phyloP scores from a whole-genome alignment of 768 basidiomycete species.

The Pulveroboletus ravenelii region DNA sequence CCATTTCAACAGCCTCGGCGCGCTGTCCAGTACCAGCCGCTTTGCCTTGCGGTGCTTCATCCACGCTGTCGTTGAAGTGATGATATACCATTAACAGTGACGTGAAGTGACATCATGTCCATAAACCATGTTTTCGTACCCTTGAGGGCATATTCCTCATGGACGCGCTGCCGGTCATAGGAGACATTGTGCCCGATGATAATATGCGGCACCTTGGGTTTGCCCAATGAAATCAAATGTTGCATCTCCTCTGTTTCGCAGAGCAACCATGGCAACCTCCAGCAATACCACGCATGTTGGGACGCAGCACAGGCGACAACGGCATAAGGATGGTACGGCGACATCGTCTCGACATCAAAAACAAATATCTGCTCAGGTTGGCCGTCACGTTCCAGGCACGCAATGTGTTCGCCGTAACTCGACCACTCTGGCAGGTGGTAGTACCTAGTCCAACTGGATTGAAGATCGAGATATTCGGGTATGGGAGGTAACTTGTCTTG shows the following conservation, averaged over 20 bases:
- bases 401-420: conserved; percentile 67
- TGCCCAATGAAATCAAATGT: conserved; percentile 75
- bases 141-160: conserved; percentile 74
- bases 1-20: too few species aligned
- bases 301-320: conserved; percentile 88
- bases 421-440: conserved; percentile 65
- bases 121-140: conserved; percentile 74
- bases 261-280: conserved; percentile 93
- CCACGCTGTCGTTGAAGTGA: too few species aligned
- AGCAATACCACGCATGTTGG: conserved; percentile 85
- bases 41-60: too few species aligned
- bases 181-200: conserved; percentile 94
- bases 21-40: too few species aligned
- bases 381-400: conserved; percentile 58
- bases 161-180: conserved; percentile 81
- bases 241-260: conserved; percentile 49
- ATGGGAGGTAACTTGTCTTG: conserved; percentile 52
- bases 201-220: conserved; percentile 48
- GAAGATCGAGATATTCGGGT: conserved; percentile 50
- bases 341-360: conserved; percentile 95
- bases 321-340: conserved; percentile 72
- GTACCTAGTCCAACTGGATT: conserved; percentile 89
- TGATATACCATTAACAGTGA: too few species aligned
- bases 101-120: conserved; percentile 93
- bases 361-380: conserved; percentile 68